Conservation (phyloP, 2,329 filamentous ascomycete genomes). For the Cryoendolithus antarcticus region DNA sequence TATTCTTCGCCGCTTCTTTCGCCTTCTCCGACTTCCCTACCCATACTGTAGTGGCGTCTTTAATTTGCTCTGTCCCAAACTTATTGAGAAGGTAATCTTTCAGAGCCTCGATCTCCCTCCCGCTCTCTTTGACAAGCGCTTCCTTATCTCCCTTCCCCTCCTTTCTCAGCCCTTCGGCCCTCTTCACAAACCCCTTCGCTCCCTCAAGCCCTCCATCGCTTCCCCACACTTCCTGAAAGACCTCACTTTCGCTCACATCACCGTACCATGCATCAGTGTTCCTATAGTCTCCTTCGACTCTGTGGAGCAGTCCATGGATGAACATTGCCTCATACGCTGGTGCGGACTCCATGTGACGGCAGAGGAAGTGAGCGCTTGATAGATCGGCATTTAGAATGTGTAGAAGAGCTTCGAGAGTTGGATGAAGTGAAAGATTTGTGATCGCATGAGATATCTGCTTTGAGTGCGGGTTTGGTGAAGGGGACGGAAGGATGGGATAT, state of each 20-base stretch:
- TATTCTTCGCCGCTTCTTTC: conserved; percentile 28
- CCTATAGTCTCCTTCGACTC: conserved; percentile 38
- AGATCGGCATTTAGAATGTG: conserved; percentile 42
- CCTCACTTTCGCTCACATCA: conserved; percentile 29
- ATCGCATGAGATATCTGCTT: conserved; percentile 17
- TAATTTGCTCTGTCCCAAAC: conserved; percentile 31
- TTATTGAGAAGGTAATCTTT: conserved; percentile 32
- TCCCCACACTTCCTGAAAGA: conserved; percentile 25
- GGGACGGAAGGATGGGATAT: conserved; percentile 16
- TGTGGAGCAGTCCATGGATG: conserved; percentile 38
- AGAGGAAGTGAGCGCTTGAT: conserved; percentile 39
- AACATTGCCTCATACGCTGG: conserved; percentile 41
- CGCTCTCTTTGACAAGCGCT: conserved; percentile 23
- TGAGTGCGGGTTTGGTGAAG: conserved; percentile 17
- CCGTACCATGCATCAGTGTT: conserved; percentile 38
- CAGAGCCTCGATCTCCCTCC: conserved; percentile 29
- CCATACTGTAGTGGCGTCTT: conserved; percentile 34
- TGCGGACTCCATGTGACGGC: conserved; percentile 38
- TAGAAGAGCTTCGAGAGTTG: conserved; percentile 37
- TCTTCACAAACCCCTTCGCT: conserved; percentile 21
- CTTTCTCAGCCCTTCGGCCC: conserved; percentile 27
- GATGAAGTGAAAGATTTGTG: conserved; percentile 27
- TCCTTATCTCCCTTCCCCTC: conserved; percentile 17
- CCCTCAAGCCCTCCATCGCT: conserved; percentile 12
- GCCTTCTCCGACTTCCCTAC: conserved; percentile 30